phyloP scores from a whole-genome alignment of 2,329 filamentous ascomycete genomes.

The Beauveria bassiana region DNA sequence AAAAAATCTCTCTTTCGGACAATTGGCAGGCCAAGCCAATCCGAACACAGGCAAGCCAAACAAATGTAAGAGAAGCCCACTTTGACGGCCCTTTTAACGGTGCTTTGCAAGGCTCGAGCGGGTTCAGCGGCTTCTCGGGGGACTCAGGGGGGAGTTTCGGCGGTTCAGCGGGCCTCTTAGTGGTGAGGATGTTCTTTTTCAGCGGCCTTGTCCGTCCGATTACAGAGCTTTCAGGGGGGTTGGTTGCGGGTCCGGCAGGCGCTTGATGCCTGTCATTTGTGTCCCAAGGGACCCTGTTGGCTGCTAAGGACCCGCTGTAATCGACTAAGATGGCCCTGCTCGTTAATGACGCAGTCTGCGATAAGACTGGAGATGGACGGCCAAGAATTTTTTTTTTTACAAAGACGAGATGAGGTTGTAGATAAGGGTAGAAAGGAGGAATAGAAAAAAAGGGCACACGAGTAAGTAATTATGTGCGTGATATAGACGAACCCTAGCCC shows the following conservation, averaged over 20 bases:
- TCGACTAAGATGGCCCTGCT: background rate
- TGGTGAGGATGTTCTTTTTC: background rate
- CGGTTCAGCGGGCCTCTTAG: background rate
- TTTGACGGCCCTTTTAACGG: background rate
- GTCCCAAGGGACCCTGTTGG: constrained; percentile 1
- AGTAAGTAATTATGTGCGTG: background rate
- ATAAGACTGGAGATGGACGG: constrained; percentile 7
- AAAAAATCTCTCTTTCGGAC: background rate
- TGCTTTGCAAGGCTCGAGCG: background rate
- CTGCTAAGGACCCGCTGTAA: background rate
- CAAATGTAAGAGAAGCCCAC: background rate
- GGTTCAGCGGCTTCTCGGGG: background rate
- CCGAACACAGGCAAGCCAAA: background rate
- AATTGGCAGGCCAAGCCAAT: background rate
- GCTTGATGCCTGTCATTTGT: background rate
- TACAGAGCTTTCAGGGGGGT: background rate
- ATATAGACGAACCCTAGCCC: background rate
- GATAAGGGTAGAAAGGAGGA: background rate
- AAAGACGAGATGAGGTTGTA: no score
- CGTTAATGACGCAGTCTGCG: constrained; percentile 4
- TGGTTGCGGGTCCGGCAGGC: background rate
- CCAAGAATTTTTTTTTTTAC: no score
- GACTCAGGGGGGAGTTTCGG: background rate
- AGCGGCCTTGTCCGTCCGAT: background rate
- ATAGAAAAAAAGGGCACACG: background rate